These are phyloP conservation scores for Gossypium lobatum DNA, from an alignment of 441 rosid genomes.

Conservation along the genomic window DNA sequence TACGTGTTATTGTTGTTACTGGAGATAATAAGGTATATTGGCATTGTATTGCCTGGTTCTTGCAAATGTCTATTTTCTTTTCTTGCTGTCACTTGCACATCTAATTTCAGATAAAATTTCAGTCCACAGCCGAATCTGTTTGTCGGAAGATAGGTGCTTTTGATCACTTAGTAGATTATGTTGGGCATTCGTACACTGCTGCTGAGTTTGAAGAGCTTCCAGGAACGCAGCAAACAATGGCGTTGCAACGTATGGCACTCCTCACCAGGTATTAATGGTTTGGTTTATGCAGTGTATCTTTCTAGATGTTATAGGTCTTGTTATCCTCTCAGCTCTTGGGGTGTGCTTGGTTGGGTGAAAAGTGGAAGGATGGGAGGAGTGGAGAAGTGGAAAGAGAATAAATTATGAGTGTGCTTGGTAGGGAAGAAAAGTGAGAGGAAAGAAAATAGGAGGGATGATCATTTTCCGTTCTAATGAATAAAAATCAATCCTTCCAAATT, in stretches of 20 bases:
- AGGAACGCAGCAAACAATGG: constrained; percentile 73
- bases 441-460: too few relatives aligned
- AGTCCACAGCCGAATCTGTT: constrained; percentile 97
- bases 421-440: too few relatives aligned
- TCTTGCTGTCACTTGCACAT: constrained; percentile 17
- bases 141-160: constrained; percentile 96
- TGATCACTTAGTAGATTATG: constrained; percentile 76
- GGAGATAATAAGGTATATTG: constrained; percentile 92
- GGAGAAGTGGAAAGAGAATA: too few relatives aligned
- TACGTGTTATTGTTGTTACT: constrained; percentile 97
- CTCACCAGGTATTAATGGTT: constrained; percentile 60
- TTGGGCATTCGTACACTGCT: constrained; percentile 82
- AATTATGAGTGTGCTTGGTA: too few relatives aligned
- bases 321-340: background rate
- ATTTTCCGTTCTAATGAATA: too few relatives aligned
- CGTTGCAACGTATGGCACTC: constrained; percentile 84
- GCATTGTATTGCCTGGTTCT: constrained; percentile 11
- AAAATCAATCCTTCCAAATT: too few relatives aligned
- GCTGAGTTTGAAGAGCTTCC: constrained; percentile 96
- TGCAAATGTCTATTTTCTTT: constrained; percentile 9
- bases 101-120: constrained; percentile 34
- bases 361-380: too few relatives aligned
- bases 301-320: constrained; percentile 5
- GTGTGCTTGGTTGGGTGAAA: too few relatives aligned
- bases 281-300: constrained; percentile 4